Percentiles rank a stretch among this genome's conserved stretches.
Evolutionary conservation across 768 basidiomycete species (phyloP).

Genomic region (Pholiota microspora): DNA sequence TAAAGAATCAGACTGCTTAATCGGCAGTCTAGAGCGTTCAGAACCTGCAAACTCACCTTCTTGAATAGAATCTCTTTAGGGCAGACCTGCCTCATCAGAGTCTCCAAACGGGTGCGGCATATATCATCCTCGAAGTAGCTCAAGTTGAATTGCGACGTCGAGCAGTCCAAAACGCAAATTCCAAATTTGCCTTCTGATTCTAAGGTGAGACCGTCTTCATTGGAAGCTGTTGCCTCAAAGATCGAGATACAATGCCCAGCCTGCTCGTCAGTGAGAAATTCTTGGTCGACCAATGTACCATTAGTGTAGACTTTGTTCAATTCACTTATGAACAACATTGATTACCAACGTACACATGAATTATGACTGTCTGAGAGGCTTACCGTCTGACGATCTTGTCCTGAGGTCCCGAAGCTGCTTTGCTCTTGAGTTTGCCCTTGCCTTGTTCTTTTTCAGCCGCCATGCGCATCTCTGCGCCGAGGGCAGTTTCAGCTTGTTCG

Average conservation of each 20-base stretch:
- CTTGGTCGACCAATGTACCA: constrained; percentile 91
- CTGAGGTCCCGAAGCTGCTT: constrained; percentile 55
- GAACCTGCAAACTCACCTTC: constrained; percentile 51
- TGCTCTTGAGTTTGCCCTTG: constrained; percentile 51
- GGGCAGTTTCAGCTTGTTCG: constrained; percentile 94
- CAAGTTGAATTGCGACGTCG: constrained; percentile 93
- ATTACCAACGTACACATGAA: not conserved
- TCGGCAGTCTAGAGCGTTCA: not conserved
- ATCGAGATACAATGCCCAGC: constrained; percentile 94
- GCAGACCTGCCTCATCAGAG: constrained; percentile 84
- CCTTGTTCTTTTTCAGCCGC: constrained; percentile 58
- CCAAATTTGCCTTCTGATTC: constrained; percentile 63
- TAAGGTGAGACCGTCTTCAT: constrained; percentile 34
- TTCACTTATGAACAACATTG: constrained; percentile 47
- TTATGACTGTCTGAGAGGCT: constrained; percentile 5
- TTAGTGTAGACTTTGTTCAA: constrained; percentile 96
- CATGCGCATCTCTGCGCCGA: constrained; percentile 94
- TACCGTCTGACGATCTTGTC: constrained; percentile 90
- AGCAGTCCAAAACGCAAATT: constrained; percentile 87
- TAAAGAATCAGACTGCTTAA: not conserved
- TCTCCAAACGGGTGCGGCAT: constrained; percentile 90
- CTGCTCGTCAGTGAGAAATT: constrained; percentile 88
- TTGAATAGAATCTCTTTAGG: constrained; percentile 90
- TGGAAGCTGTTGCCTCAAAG: constrained; percentile 52
- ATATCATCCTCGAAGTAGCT: constrained; percentile 90